These are phyloP conservation scores for Neoboletus magnificus DNA, from an alignment of 768 basidiomycete genomes.

Conservation along the genomic window DNA sequence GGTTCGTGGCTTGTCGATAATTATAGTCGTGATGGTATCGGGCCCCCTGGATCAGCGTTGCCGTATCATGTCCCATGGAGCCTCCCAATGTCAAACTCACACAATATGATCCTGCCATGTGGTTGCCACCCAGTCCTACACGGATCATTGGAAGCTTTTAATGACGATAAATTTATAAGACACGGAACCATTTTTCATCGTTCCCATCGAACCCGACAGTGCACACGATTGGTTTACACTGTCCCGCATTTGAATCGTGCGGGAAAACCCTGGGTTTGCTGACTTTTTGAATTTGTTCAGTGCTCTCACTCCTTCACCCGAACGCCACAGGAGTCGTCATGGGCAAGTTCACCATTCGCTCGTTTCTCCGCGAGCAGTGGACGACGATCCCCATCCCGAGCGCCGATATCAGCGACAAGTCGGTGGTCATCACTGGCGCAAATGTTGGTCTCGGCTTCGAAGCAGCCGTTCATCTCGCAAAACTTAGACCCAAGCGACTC, in stretches of 20 bases:
- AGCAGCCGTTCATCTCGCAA: slow-evolving; percentile 26
- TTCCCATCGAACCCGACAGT: neutral
- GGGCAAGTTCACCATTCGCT: slow-evolving; percentile 18
- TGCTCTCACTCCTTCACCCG: neutral
- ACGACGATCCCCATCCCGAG: slow-evolving; percentile 22
- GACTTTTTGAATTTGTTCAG: neutral
- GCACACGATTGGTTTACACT: neutral
- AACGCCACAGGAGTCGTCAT: slow-evolving; percentile 14
- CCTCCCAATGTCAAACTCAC: neutral
- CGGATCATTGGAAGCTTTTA: neutral
- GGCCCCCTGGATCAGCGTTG: neutral
- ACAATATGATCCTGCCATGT: neutral
- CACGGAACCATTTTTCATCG: neutral
- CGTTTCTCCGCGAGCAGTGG: slow-evolving; percentile 30
- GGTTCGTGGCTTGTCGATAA: neutral
- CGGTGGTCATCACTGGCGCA: slow-evolving; percentile 24
- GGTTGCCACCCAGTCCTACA: neutral
- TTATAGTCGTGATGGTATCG: neutral
- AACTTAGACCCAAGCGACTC: slow-evolving; percentile 22
- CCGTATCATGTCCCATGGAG: too few relatives aligned
- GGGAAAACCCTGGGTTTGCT: neutral
- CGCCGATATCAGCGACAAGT: slow-evolving; percentile 20
- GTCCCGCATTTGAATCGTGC: neutral
- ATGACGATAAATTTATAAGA: neutral
- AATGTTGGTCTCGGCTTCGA: slow-evolving; percentile 33